Base-by-base conservation (phyloP, 768 basidiomycete species). In the Trametopsis cervina region DNA sequence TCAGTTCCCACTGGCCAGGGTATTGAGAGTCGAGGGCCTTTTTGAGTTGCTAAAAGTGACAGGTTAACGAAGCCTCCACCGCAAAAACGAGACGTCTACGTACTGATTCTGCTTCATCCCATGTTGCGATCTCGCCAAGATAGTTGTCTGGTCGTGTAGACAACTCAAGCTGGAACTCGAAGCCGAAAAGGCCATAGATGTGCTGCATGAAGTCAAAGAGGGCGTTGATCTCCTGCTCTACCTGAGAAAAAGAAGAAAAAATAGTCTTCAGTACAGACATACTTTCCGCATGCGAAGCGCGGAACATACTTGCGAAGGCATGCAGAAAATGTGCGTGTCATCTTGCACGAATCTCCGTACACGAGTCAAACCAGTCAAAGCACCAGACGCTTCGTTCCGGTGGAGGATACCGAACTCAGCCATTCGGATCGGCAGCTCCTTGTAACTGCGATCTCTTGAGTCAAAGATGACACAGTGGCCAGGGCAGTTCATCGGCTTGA, bases 401-500 rank as follows among this genome's bases (percentile, higher is more conserved):
- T 98, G 96, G 44, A 98, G 76, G 55, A 98, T 90, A 56, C 96
- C 96, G 60, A 99, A 99, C 63, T 99, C 96, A 4, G 95, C 95
- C 87, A 97, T 92, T 22, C 96, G 83, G 55, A 99, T 83, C 6
- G 96, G 96, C 12, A 98, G 76, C 66, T 99, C 96, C 63, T 84
- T 88, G 71, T 98, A 97, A 52, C 82, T 85, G 53, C 96, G 81
- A 65, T 96, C 94, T 49, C 89, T 77, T 21, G 89, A 86, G 67
- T 92, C 95, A 61, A 98, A 99, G 57, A 99, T 89, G 42, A 98
- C 66, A 66, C 89, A 93, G 64, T 98, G 96, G 4, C 94, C 94
- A 0, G 89, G 96, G 71, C 96, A 98, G 67, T 99, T 99, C 96
- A 99, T 99, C 17, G 96, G 96, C 69, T 98, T 96, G 50, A 98